Conservation (phyloP, 2,329 filamentous ascomycete species). For the Epichloe scottii region DNA sequence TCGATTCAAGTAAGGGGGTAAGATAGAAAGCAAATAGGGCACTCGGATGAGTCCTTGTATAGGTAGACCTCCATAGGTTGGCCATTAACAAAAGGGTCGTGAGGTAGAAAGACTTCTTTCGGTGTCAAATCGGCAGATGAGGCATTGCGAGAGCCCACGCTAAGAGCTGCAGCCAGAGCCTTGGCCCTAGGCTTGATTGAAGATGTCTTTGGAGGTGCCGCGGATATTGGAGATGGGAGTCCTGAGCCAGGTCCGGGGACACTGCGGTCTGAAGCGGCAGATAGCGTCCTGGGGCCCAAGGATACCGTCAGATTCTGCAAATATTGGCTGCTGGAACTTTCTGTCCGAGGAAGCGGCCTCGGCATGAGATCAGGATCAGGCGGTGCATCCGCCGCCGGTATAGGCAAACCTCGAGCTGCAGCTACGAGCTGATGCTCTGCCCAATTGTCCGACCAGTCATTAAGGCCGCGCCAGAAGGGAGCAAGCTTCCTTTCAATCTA, state of each 20-base stretch:
- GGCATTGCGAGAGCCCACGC: constrained; percentile 57
- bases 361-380: constrained; percentile 54
- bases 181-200: constrained; percentile 76
- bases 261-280: constrained; percentile 59
- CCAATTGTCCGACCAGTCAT: constrained; percentile 83
- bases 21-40: constrained; percentile 91
- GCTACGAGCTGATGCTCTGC: constrained; percentile 92
- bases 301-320: constrained; percentile 67
- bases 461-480: constrained; percentile 88
- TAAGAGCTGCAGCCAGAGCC: constrained; percentile 72
- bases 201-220: constrained; percentile 32
- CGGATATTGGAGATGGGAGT: constrained; percentile 36
- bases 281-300: constrained; percentile 64
- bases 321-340: constrained; percentile 41
- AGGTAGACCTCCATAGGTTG: constrained; percentile 84
- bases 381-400: constrained; percentile 74
- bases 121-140: constrained; percentile 61
- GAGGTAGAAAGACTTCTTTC: constrained; percentile 66
- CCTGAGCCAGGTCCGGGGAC: constrained; percentile 48
- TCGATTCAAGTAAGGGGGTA: constrained; percentile 92
- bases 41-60: constrained; percentile 84
- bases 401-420: constrained; percentile 68
- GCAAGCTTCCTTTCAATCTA: constrained; percentile 88
- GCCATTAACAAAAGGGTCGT: constrained; percentile 86
- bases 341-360: constrained; percentile 28